Conservation (phyloP, 352 stramenopile species). For the Globisporangium ultimum region DNA sequence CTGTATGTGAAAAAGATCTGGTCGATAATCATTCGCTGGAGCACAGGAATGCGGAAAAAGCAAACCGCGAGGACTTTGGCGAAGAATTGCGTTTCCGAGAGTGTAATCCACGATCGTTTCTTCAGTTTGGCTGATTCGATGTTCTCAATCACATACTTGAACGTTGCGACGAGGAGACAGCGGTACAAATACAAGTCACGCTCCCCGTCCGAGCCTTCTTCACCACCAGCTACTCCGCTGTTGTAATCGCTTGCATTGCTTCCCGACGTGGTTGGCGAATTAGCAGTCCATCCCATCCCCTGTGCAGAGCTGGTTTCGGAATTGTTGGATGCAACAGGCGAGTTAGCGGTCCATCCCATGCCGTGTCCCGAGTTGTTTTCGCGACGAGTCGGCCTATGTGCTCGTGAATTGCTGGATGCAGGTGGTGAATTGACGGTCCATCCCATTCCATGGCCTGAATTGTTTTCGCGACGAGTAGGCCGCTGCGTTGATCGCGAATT, state of each 20-base stretch:
- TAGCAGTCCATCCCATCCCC: no score
- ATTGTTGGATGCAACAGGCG: no score
- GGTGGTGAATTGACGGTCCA: constrained; percentile 31
- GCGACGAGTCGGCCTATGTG: not conserved
- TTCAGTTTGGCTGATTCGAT: constrained; percentile 42
- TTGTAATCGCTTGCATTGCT: constrained; percentile 9
- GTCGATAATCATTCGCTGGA: constrained; percentile 52
- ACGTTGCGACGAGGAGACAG: constrained; percentile 69
- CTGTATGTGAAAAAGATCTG: constrained; percentile 50
- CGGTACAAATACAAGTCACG: constrained; percentile 62
- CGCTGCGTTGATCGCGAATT: constrained; percentile 2
- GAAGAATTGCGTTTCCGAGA: constrained; percentile 59
- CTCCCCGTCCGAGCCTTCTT: constrained; percentile 39
- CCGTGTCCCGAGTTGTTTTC: constrained; percentile 12
- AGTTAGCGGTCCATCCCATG: constrained; percentile 20
- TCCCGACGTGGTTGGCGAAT: not conserved
- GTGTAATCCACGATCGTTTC: constrained; percentile 47
- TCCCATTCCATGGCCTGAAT: constrained; percentile 14
- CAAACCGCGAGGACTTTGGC: constrained; percentile 66
- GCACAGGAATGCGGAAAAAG: constrained; percentile 58
- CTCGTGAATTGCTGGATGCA: constrained; percentile 6
- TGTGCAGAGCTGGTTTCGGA: no score
- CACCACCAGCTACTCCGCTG: constrained; percentile 9
- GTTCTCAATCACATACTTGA: constrained; percentile 67
- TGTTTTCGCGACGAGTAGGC: constrained; percentile 4